Evolutionary conservation across 306 rosid species (phyloP).

Genomic region (Cyamopsis tetragonoloba): DNA sequence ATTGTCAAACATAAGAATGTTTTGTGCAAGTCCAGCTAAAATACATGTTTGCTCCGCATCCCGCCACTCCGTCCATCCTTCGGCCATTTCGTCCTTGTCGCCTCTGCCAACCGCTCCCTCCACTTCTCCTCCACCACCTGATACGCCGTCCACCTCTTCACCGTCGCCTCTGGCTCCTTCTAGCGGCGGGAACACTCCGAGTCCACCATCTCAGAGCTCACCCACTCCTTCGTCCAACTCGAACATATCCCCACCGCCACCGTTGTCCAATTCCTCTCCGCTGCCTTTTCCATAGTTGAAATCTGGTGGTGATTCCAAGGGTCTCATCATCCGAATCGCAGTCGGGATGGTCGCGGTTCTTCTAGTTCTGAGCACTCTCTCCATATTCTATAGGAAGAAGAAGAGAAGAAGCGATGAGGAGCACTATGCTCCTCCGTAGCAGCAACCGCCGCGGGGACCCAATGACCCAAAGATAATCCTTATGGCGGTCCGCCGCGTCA

Average conservation of each 20-base stretch:
- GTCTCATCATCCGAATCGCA: conserved; percentile 65
- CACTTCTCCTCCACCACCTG: neutral
- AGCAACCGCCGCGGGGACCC: conserved; percentile 40
- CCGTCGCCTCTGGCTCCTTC: conserved; percentile 19
- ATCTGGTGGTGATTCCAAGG: conserved; percentile 39
- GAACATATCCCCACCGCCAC: neutral
- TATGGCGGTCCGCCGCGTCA: conserved; percentile 59
- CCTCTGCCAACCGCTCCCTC: conserved; percentile 21
- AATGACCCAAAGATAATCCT: conserved; percentile 62
- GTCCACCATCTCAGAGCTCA: conserved; percentile 32
- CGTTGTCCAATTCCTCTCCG: conserved; percentile 35
- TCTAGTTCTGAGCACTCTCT: conserved; percentile 47
- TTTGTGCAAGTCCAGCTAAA: too few relatives aligned
- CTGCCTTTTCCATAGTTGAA: too few relatives aligned
- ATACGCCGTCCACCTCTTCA: conserved; percentile 11
- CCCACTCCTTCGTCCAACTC: conserved; percentile 41
- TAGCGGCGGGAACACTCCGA: conserved; percentile 11
- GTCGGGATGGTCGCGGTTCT: conserved; percentile 61
- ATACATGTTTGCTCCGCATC: conserved; percentile 29
- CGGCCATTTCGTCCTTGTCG: conserved; percentile 31
- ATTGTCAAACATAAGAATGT: too few relatives aligned
- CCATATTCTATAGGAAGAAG: conserved; percentile 62
- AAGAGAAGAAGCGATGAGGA: conserved; percentile 66
- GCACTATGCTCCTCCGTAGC: conserved; percentile 53
- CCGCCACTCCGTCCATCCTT: conserved; percentile 25